Evolutionary conservation across 768 basidiomycete genomes (phyloP).

Genomic region (Paxillus involutus): DNA sequence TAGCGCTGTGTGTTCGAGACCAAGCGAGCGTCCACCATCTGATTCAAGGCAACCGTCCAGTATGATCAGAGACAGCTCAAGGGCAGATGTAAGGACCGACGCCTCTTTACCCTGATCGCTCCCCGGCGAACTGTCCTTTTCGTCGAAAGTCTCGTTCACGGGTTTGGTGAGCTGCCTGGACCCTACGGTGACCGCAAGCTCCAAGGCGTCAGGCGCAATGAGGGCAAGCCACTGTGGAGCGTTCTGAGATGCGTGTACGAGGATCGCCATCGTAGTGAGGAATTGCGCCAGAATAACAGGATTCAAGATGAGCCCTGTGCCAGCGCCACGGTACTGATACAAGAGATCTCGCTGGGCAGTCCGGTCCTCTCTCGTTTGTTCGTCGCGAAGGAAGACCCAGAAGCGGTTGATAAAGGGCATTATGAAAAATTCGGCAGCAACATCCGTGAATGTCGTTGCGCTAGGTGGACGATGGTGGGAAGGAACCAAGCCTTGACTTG

Average conservation of each 20-base stretch:
- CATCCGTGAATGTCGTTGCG: slow-evolving; percentile 50
- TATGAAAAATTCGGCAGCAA: slow-evolving; percentile 88
- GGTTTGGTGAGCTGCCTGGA: slow-evolving; percentile 56
- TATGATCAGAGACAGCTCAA: slow-evolving; percentile 77
- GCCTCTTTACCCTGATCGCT: slow-evolving; percentile 54
- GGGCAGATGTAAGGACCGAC: slow-evolving; percentile 66
- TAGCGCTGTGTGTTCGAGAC: slow-evolving; percentile 72
- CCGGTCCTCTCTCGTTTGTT: slow-evolving; percentile 72
- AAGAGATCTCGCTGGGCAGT: slow-evolving; percentile 56
- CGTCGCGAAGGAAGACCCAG: slow-evolving; percentile 90
- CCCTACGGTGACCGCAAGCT: slow-evolving; percentile 80
- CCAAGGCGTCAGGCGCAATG: slow-evolving; percentile 78
- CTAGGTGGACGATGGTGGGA: slow-evolving; percentile 5
- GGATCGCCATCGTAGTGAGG: slow-evolving; percentile 70
- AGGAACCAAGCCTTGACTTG: slow-evolving; percentile 18
- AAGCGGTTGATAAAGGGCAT: slow-evolving; percentile 91
- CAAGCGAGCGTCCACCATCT: slow-evolving; percentile 74
- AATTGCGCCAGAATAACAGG: slow-evolving; percentile 76
- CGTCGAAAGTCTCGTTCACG: slow-evolving; percentile 30
- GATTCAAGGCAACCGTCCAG: slow-evolving; percentile 74
- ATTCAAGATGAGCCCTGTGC: slow-evolving; percentile 80
- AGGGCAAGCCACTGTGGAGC: slow-evolving; percentile 80
- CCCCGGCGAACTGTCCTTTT: slow-evolving; percentile 23
- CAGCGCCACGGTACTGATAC: slow-evolving; percentile 65
- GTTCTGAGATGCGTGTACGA: slow-evolving; percentile 81